Conservation (phyloP, 192 early-diverging fungal genomes). For the Backusella tuberculispora region DNA sequence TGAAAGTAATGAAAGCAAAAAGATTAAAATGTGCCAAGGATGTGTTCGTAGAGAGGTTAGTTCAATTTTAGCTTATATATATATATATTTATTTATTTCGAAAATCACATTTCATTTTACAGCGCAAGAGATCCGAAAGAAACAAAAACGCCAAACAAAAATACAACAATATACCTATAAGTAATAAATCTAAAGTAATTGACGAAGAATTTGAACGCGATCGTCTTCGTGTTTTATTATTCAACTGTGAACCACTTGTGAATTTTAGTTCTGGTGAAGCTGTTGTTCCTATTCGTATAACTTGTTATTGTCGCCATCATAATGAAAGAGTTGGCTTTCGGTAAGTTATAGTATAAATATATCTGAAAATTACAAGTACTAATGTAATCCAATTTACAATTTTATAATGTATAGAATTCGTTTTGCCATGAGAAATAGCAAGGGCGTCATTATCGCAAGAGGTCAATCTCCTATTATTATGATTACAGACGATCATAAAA, state of each 20-base stretch:
- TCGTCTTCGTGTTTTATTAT: slow-evolving; percentile 79
- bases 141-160: slow-evolving; percentile 49
- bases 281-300: slow-evolving; percentile 90
- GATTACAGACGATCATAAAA: slow-evolving; percentile 98
- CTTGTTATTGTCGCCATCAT: slow-evolving; percentile 97
- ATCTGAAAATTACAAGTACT: not conserved
- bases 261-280: slow-evolving; percentile 89
- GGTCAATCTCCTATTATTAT: slow-evolving; percentile 90
- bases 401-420: slow-evolving; percentile 64
- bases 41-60: slow-evolving; percentile 79
- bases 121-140: slow-evolving; percentile 64
- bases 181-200: slow-evolving; percentile 32
- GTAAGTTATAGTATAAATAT: slow-evolving; percentile 7
- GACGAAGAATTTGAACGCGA: slow-evolving; percentile 71
- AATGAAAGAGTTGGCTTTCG: slow-evolving; percentile 87
- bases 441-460: slow-evolving; percentile 68
- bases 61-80: not conserved
- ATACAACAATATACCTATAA: slow-evolving; percentile 34
- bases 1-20: slow-evolving; percentile 82
- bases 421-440: slow-evolving; percentile 73
- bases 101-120: slow-evolving; percentile 2
- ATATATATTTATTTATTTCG: not conserved
- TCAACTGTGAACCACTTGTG: slow-evolving; percentile 84
- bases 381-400: not conserved
- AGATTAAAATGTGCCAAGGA: slow-evolving; percentile 74